Percentiles rank a stretch among this genome's conserved stretches.
Evolutionary conservation across 495 filamentous ascomycete genomes (phyloP).

Genomic region (Terfezia claveryi): DNA sequence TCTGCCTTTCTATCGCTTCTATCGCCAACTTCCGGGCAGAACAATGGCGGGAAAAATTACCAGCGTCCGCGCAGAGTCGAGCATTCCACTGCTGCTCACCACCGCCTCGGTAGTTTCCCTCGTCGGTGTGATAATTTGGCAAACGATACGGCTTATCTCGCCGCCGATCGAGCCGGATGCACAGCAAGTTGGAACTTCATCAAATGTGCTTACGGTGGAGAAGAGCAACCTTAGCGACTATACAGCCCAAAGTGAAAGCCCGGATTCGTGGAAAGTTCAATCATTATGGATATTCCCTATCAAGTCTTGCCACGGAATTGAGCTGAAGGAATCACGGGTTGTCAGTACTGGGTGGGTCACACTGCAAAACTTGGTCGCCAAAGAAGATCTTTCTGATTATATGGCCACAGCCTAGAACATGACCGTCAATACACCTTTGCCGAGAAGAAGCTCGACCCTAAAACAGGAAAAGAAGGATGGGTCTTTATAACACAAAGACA

Average conservation of each 20-base stretch:
- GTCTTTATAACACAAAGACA: constrained; percentile 59
- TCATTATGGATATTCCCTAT: constrained; percentile 72
- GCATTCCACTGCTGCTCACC: too few species aligned
- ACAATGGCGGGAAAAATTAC: too few species aligned
- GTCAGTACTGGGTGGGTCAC: constrained; percentile 34
- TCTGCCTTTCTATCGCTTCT: too few species aligned
- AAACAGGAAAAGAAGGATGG: constrained; percentile 34
- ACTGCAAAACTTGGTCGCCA: neutral
- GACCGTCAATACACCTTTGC: constrained; percentile 53
- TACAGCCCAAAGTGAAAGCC: neutral
- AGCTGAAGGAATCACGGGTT: constrained; percentile 43
- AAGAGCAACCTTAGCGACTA: constrained; percentile 15
- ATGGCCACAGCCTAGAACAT: constrained; percentile 33
- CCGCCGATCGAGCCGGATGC: neutral
- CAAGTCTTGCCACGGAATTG: constrained; percentile 68
- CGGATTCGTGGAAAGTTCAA: constrained; percentile 37
- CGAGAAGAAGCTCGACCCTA: constrained; percentile 3
- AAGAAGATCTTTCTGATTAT: neutral
- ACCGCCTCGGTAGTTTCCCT: too few species aligned
- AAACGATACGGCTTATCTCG: too few species aligned
- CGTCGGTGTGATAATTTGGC: too few species aligned
- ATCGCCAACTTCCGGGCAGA: too few species aligned
- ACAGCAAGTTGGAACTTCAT: neutral
- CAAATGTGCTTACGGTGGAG: constrained; percentile 3
- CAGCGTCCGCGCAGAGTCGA: too few species aligned